A percentile compares a stretch with the other conserved stretches of the same genome.
Conservation (phyloP, 73 alveolate species). For the Paramecium sexaurelia region DNA sequence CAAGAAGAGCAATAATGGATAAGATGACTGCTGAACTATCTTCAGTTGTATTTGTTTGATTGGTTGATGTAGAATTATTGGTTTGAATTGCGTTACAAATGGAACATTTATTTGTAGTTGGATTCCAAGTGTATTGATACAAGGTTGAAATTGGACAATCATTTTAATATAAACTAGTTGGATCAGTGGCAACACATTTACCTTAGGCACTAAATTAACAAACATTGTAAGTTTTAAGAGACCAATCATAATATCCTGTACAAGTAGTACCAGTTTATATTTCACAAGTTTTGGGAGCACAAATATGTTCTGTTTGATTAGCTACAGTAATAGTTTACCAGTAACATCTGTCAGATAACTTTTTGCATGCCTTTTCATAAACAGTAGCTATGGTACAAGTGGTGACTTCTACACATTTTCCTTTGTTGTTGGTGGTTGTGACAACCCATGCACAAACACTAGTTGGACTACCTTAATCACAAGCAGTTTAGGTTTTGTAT, state of each 20-base stretch:
- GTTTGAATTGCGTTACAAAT: neutral
- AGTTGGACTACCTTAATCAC: conserved; percentile 29
- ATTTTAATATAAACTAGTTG: neutral
- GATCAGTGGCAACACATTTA: neutral
- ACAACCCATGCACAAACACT: conserved; percentile 29
- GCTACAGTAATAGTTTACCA: neutral
- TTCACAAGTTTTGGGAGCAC: conserved; percentile 2
- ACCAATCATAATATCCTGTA: neutral
- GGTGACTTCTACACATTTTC: neutral
- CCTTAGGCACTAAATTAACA: neutral
- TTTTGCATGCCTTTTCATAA: conserved; percentile 1
- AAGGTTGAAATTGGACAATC: neutral
- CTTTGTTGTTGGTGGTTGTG: neutral
- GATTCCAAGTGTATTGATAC: conserved; percentile 3
- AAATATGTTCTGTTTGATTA: neutral
- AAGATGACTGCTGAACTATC: neutral
- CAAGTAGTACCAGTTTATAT: neutral
- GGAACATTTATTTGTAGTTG: neutral
- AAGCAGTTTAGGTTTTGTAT: conserved; percentile 12
- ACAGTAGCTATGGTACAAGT: neutral
- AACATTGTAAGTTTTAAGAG: neutral
- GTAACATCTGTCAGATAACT: neutral
- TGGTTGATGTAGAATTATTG: neutral
- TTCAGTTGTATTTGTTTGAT: neutral
- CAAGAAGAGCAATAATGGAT: neutral